A percentile compares a stretch with the other conserved stretches of the same genome.
These are phyloP conservation scores for Nitzschia sp. DNA, from an alignment of 108 stramenopile genomes.

Conservation along the genomic window DNA sequence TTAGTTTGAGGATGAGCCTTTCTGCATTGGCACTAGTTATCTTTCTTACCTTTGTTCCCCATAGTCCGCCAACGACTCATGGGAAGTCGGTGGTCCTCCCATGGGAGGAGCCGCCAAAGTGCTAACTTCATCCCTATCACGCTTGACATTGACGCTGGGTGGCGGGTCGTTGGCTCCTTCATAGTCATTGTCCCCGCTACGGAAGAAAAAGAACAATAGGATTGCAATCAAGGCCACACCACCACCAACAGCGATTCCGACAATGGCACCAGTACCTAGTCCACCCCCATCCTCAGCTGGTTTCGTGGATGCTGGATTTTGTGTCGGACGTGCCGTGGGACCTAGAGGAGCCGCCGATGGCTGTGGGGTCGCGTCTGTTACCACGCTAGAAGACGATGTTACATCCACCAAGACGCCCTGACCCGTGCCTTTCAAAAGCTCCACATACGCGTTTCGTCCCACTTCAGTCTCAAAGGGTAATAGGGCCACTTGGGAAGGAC, in stretches of 20 bases:
- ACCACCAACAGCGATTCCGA: slow-evolving; percentile 66
- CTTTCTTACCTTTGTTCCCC: slow-evolving; percentile 80
- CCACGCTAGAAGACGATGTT: neutral
- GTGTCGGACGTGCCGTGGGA: neutral
- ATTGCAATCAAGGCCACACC: slow-evolving; percentile 39
- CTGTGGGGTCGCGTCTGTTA: slow-evolving; percentile 3
- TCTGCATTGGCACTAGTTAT: no score
- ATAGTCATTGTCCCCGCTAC: slow-evolving; percentile 31
- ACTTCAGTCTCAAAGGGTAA: slow-evolving; percentile 16
- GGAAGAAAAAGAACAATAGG: slow-evolving; percentile 12
- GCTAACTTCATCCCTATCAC: slow-evolving; percentile 37
- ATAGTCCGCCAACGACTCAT: slow-evolving; percentile 33
- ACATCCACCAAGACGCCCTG: slow-evolving; percentile 11
- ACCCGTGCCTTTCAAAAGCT: slow-evolving; percentile 1
- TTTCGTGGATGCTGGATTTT: neutral
- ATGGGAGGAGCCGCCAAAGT: slow-evolving; percentile 22
- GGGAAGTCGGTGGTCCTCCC: slow-evolving; percentile 16
- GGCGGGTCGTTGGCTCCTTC: slow-evolving; percentile 22
- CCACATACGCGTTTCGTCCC: slow-evolving; percentile 17
- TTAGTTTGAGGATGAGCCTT: neutral
- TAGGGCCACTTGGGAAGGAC: neutral
- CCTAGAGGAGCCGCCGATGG: slow-evolving; percentile 33
- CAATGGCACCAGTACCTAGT: slow-evolving; percentile 39
- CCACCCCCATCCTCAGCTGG: slow-evolving; percentile 8
- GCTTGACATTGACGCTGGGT: slow-evolving; percentile 16